Evolutionary conservation across 257 asterid genomes (phyloP).

Genomic region (Jacaranda copaia): DNA sequence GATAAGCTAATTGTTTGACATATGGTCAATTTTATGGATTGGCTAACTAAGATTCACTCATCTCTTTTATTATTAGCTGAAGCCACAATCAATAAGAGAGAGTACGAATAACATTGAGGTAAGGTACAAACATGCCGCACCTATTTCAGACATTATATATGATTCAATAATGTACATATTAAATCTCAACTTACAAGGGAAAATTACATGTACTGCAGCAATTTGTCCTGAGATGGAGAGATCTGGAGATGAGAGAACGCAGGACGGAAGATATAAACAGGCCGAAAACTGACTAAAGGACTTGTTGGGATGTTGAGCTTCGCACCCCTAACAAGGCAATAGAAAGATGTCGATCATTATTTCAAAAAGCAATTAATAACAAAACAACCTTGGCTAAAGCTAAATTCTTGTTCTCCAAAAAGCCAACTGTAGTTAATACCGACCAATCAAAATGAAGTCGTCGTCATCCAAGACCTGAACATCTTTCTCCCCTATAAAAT

Average conservation of each 20-base stretch:
- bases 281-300: conserved; percentile 14
- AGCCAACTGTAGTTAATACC: conserved; percentile 55
- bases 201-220: not conserved
- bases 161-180: not conserved
- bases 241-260: not conserved
- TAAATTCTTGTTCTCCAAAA: not conserved
- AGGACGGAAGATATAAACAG: not conserved
- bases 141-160: not conserved
- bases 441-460: conserved; percentile 73
- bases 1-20: not conserved
- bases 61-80: not conserved
- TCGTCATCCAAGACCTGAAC: conserved; percentile 72
- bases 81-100: no score
- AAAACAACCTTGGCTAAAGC: conserved; percentile 22
- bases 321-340: conserved; percentile 2
- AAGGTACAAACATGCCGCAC: no score
- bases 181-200: not conserved
- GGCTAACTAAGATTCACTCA: not conserved
- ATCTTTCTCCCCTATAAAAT: conserved; percentile 75
- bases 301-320: conserved; percentile 20
- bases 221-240: not conserved
- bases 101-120: not conserved
- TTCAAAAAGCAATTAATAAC: conserved; percentile 7
- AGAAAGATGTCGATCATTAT: conserved; percentile 18
- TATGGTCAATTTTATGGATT: not conserved